Base-by-base conservation (phyloP, 2,329 filamentous ascomycete species). In the Xylariaceae sp. region DNA sequence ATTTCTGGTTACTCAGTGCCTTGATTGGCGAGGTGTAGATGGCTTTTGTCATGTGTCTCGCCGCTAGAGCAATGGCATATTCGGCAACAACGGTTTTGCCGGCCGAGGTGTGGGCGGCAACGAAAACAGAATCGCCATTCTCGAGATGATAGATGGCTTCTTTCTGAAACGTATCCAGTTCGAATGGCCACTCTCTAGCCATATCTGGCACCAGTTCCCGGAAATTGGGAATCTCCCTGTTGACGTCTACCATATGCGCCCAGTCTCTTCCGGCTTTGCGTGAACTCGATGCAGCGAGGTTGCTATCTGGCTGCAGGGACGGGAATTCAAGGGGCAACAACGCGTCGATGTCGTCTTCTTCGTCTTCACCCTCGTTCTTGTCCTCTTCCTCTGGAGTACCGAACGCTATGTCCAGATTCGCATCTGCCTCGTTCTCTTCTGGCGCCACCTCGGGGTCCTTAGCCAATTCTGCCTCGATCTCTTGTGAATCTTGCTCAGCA, bases 1-100 rank as follows among this genome's bases (percentile, higher is more conserved):
- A 99, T 74, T 99, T 99, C 72, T 99, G 94, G 72, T 99, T 99
- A 75, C 94, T 97, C 59, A 99, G 78, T 2, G 94, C 94, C 74
- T 99, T 99, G 78, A 99, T 99, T 0, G 94, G 94, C 0, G 94
- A 97, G 0, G 94, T 99, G 73, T 99, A 99, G 64, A 99, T 99
- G 18, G 94, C 93, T 74, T 99, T 99, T 7, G 94, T 99, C 93
- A 97, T 97, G 73, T 99, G 94, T 71, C 93, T 95, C n/a, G 91
- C 88, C 35, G 94, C 94, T 60, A 99, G 79, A 5, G 94, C 92
- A 73, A 99, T 97, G 53, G 93, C 94, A 74, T 99, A 99, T 73
- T 99, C 94, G 34, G 94, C 94, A 11, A 99, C 94, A 0, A 97
- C 94, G 1, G 94, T 99, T 78, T 99, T 99, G 58, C 94, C 94